Conservation (phyloP, 768 basidiomycete species). For the Zangia roseola region DNA sequence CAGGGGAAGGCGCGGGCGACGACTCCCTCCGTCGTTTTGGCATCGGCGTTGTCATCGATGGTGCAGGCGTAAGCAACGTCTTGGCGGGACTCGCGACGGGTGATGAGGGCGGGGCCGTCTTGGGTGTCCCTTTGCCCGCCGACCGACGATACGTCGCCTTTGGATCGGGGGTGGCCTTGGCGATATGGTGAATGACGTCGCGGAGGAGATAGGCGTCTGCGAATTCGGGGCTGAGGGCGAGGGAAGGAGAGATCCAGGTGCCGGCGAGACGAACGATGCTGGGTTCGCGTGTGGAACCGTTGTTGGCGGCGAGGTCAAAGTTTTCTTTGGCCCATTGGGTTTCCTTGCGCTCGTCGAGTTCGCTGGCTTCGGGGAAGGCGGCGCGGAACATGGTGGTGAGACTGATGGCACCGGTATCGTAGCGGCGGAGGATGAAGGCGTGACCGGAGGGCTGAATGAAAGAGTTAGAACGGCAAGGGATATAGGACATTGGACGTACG, state of each 20-base stretch:
- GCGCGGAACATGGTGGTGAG: conserved; percentile 97
- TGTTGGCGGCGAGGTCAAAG: conserved; percentile 76
- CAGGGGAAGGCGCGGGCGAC: conserved; percentile 36
- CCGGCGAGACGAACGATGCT: conserved; percentile 78
- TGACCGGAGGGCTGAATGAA: conserved; percentile 63
- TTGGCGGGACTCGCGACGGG: conserved; percentile 23
- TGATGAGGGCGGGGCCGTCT: conserved; percentile 28
- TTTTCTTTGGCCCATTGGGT: conserved; percentile 79
- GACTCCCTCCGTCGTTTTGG: conserved; percentile 69
- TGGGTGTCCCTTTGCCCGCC: conserved; percentile 32
- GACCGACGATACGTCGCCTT: conserved; percentile 76
- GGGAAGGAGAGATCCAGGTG: conserved; percentile 71
- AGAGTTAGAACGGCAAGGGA: conserved; percentile 16
- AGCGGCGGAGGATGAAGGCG: conserved; percentile 92
- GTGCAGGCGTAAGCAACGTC: conserved; percentile 33
- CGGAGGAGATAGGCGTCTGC: conserved; percentile 66
- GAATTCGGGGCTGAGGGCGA: conserved; percentile 56
- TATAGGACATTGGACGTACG: conserved; percentile 43
- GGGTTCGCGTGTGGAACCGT: conserved; percentile 62
- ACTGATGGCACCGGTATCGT: conserved; percentile 89
- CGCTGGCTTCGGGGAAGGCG: conserved; percentile 80
- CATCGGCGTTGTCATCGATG: conserved; percentile 41
- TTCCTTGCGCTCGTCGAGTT: conserved; percentile 76
- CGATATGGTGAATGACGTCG: conserved; percentile 61
- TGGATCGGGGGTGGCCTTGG: conserved; percentile 76